Conservation (phyloP, 352 stramenopile species). For the Phytophthora ohioensis region DNA sequence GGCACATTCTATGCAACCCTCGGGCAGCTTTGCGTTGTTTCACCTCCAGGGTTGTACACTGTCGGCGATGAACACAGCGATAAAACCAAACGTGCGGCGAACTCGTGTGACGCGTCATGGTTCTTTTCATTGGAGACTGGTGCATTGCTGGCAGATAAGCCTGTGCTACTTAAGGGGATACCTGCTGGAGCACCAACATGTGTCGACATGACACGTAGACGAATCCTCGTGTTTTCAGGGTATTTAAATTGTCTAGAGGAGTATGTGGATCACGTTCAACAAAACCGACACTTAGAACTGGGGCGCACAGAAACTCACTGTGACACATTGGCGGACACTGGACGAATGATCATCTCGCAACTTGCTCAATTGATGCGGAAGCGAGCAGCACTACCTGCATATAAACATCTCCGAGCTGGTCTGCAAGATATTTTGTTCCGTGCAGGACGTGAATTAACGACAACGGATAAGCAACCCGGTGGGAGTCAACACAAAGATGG, state of each 20-base stretch:
- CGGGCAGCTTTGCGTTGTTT: conserved; percentile 68
- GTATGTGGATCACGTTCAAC: conserved; percentile 47
- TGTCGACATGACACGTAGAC: conserved; percentile 51
- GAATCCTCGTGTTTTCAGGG: conserved; percentile 72
- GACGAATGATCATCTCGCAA: conserved; percentile 41
- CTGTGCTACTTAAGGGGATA: conserved; percentile 63
- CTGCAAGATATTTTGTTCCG: conserved; percentile 63
- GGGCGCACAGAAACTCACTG: not conserved
- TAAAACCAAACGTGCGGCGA: conserved; percentile 50
- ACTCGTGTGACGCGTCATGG: conserved; percentile 67
- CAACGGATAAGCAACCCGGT: conserved; percentile 22
- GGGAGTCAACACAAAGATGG: conserved; percentile 14
- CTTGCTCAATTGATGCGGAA: conserved; percentile 48
- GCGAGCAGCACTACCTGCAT: conserved; percentile 52
- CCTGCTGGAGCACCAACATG: conserved; percentile 73
- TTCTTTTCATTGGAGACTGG: conserved; percentile 73
- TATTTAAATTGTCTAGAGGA: conserved; percentile 79
- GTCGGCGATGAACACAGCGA: conserved; percentile 50
- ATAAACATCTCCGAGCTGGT: conserved; percentile 53
- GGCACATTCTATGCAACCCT: conserved; percentile 76
- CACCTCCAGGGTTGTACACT: conserved; percentile 66
- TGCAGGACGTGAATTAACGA: conserved; percentile 39
- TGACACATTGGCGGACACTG: conserved; percentile 35
- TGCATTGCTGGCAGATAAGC: conserved; percentile 38
- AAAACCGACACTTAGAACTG: not conserved